These are phyloP conservation scores for Spathaspora sp. DNA, from an alignment of 805 yeast species.

Conservation along the genomic window DNA sequence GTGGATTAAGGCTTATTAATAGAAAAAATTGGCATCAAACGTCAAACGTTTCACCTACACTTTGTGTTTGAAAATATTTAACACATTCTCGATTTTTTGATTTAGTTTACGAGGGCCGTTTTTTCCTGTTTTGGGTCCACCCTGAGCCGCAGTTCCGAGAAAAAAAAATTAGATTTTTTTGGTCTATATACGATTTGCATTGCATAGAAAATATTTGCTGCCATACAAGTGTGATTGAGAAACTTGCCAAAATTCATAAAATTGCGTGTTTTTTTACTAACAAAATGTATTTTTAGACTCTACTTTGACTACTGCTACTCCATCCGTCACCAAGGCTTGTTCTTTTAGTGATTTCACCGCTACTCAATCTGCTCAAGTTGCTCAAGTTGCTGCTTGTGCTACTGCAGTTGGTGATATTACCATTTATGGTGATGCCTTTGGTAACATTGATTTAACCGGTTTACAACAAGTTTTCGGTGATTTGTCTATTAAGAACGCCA, in stretches of 20 bases:
- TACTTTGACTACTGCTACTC: constrained; percentile 48
- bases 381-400: constrained; percentile 65
- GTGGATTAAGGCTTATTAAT: too few species aligned
- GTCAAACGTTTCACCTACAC: not conserved
- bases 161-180: not conserved
- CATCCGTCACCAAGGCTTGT: constrained; percentile 61
- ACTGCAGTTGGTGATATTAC: constrained; percentile 77
- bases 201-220: not conserved
- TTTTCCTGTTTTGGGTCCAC: not conserved
- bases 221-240: not conserved
- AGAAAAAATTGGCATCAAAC: not conserved
- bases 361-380: constrained; percentile 77
- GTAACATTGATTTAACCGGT: constrained; percentile 65
- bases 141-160: not conserved
- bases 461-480: constrained; percentile 77
- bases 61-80: not conserved
- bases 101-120: not conserved
- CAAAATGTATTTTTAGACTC: constrained; percentile 27
- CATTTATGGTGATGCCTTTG: constrained; percentile 58
- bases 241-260: not conserved
- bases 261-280: constrained; percentile 4
- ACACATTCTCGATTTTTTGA: not conserved
- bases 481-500: constrained; percentile 62
- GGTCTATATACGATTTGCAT: not conserved
- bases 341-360: constrained; percentile 65